These are phyloP conservation scores for Apiotrichum laibachii DNA, from an alignment of 1,284 basidiomycete species.

Conservation along the genomic window DNA sequence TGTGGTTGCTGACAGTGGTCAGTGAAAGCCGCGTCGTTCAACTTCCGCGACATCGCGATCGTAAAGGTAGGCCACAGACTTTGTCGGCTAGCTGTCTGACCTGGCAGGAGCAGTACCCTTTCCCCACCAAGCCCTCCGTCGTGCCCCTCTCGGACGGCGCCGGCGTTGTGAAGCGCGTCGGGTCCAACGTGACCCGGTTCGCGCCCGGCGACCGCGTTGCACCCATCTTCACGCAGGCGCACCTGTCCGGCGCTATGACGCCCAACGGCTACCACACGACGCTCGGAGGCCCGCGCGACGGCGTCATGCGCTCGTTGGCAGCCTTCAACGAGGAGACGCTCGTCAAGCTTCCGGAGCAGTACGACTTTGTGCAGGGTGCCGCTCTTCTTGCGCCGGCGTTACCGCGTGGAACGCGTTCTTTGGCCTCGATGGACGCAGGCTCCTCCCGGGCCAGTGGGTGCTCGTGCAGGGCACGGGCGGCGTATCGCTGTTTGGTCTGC, in stretches of 20 bases:
- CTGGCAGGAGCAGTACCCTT: too few relatives aligned
- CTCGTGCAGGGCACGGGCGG: slow-evolving; percentile 51
- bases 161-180: slow-evolving; percentile 60
- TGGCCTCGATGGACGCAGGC: slow-evolving; percentile 31
- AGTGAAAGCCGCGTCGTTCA: slow-evolving; percentile 26
- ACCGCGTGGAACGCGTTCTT: slow-evolving; percentile 52
- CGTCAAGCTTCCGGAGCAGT: slow-evolving; percentile 42
- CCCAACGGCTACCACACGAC: too few relatives aligned
- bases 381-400: slow-evolving; percentile 49
- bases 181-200: slow-evolving; percentile 57
- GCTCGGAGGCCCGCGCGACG: slow-evolving; percentile 54
- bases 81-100: too few relatives aligned
- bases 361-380: slow-evolving; percentile 46
- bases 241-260: slow-evolving; percentile 40
- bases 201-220: slow-evolving; percentile 60
- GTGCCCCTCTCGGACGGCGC: slow-evolving; percentile 62
- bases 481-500: slow-evolving; percentile 49
- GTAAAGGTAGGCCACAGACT: too few relatives aligned
- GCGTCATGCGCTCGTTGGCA: slow-evolving; percentile 60
- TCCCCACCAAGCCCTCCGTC: slow-evolving; percentile 13
- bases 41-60: slow-evolving; percentile 21
- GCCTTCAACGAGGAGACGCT: slow-evolving; percentile 46
- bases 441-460: slow-evolving; percentile 50
- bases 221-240: slow-evolving; percentile 33
- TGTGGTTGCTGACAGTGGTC: neutral